These are phyloP conservation scores for Metschnikowia corniflorae DNA, from an alignment of 805 yeast species.

Conservation along the genomic window DNA sequence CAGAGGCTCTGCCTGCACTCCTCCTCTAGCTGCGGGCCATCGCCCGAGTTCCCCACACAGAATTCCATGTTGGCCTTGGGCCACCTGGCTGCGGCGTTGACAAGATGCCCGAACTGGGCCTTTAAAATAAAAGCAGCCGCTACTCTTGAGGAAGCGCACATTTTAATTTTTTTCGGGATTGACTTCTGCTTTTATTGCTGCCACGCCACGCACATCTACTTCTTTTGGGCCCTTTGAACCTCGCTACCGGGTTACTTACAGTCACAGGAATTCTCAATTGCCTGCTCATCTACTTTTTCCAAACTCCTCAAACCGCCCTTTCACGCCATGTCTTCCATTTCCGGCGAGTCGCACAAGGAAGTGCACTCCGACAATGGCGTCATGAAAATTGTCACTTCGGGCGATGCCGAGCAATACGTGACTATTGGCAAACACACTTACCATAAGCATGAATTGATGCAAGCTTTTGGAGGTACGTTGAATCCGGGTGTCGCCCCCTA, in stretches of 20 bases:
- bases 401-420: constrained; percentile 32
- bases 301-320: too few species aligned
- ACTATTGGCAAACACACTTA: constrained; percentile 29
- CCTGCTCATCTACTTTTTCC: too few species aligned
- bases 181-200: too few species aligned
- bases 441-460: constrained; percentile 32
- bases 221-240: too few species aligned
- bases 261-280: too few species aligned
- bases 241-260: too few species aligned
- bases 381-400: constrained; percentile 28
- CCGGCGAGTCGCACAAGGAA: constrained; percentile 14
- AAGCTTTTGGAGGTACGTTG: constrained; percentile 37
- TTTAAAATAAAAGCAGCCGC: constrained; percentile 1
- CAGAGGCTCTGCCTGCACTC: too few species aligned
- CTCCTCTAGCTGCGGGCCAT: too few species aligned
- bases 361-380: constrained; percentile 10
- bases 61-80: constrained; percentile 4
- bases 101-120: constrained; percentile 2
- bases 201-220: too few species aligned
- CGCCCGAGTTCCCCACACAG: constrained; percentile 11
- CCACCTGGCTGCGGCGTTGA: constrained; percentile 4
- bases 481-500: constrained; percentile 31
- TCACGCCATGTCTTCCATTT: constrained; percentile 14
- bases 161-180: too few species aligned
- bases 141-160: too few species aligned